phyloP scores from a whole-genome alignment of 345 rosid species.

The Rhodomyrtus tomentosa region DNA sequence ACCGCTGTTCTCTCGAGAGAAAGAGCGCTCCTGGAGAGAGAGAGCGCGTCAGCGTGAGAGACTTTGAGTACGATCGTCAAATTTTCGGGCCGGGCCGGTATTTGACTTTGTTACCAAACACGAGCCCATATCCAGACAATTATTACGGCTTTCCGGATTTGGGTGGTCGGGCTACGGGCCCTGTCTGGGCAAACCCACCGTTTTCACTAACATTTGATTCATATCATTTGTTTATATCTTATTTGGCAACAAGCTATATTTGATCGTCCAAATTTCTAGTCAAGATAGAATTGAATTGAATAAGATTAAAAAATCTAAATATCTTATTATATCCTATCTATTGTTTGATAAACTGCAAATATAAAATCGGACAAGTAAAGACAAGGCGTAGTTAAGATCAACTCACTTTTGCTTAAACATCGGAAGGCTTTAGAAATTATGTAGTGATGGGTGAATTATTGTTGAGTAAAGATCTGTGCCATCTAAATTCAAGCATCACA shows the following conservation, averaged over 20 bases:
- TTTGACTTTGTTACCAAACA: neutral
- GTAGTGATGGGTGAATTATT: too few species aligned
- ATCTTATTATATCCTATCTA: too few species aligned
- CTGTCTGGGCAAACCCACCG: neutral
- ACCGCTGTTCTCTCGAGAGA: neutral
- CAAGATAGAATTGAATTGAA: too few species aligned
- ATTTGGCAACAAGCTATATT: neutral
- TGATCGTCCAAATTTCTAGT: too few species aligned
- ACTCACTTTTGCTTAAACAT: too few species aligned
- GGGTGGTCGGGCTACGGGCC: neutral
- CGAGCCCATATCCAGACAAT: neutral
- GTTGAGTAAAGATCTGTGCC: too few species aligned
- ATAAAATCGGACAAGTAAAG: too few species aligned
- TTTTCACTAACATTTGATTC: neutral
- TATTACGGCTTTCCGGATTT: neutral
- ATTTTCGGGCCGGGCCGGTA: neutral
- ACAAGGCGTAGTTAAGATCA: too few species aligned
- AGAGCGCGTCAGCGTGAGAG: neutral
- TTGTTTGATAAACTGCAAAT: too few species aligned
- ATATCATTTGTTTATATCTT: neutral
- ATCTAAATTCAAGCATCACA: too few species aligned
- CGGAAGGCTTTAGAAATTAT: too few species aligned
- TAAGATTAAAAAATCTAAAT: too few species aligned
- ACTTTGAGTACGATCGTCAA: neutral
- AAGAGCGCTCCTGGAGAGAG: neutral